phyloP scores from a whole-genome alignment of 306 rosid species.

The Cyamopsis tetragonoloba region DNA sequence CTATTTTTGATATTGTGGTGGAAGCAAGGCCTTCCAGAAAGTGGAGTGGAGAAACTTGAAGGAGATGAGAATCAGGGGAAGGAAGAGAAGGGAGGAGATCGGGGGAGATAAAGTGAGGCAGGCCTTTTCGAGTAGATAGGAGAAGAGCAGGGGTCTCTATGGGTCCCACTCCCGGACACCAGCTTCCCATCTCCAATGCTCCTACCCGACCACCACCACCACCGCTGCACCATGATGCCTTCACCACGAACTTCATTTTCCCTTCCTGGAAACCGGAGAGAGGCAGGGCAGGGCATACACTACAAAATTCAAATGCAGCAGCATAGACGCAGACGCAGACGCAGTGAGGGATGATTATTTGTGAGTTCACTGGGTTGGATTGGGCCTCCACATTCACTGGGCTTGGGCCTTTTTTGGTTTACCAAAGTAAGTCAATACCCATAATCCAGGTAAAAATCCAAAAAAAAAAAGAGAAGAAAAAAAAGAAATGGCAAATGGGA shows the following conservation, averaged over 20 bases:
- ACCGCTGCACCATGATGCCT: constrained; percentile 68
- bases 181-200: constrained; percentile 49
- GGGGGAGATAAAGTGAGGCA: constrained; percentile 67
- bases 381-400: no score
- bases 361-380: no score
- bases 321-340: no score
- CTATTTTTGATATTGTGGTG: constrained; percentile 54
- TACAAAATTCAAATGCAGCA: no score
- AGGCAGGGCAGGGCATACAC: no score
- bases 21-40: constrained; percentile 78
- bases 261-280: no score
- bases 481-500: no score
- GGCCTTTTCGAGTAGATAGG: constrained; percentile 81
- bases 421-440: no score
- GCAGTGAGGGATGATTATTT: no score
- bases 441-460: no score
- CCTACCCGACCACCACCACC: constrained; percentile 80
- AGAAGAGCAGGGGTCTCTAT: constrained; percentile 82
- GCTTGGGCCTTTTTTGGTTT: no score
- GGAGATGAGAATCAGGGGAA: constrained; percentile 76
- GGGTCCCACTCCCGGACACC: constrained; percentile 34
- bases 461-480: no score
- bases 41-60: constrained; percentile 79
- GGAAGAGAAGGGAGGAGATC: constrained; percentile 91
- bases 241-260: constrained; percentile 63